Percentiles rank a stretch among this genome's conserved stretches.
phyloP scores from a whole-genome alignment of 2,329 filamentous ascomycete species.

The Phialophora macrospora region DNA sequence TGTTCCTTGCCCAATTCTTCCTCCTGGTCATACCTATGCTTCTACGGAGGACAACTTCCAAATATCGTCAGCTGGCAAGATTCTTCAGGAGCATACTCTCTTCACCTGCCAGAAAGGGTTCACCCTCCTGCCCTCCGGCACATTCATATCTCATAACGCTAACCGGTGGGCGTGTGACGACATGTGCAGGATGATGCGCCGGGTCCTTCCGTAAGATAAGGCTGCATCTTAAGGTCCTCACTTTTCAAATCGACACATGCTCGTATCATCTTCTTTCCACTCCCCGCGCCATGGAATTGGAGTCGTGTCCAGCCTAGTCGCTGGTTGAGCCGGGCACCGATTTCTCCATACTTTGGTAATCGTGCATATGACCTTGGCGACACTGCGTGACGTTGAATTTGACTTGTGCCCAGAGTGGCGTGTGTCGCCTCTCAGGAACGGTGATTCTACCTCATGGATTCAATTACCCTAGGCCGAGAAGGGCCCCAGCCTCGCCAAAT shows the following conservation, averaged over 20 bases:
- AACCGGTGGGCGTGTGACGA: neutral
- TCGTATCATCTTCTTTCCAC: neutral
- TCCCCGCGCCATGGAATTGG: neutral
- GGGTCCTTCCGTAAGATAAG: constrained; percentile 13
- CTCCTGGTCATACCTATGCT: too few species aligned
- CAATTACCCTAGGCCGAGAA: constrained; percentile 34
- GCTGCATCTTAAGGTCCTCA: constrained; percentile 35
- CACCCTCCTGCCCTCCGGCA: neutral
- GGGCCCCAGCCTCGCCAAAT: constrained; percentile 38
- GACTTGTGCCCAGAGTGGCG: neutral
- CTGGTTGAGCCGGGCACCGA: neutral
- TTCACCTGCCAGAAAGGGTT: neutral
- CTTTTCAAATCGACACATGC: constrained; percentile 13
- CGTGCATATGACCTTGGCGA: neutral
- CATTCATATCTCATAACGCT: neutral
- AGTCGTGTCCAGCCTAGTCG: neutral
- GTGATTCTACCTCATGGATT: neutral
- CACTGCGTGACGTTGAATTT: neutral
- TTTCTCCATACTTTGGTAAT: neutral
- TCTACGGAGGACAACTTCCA: too few species aligned
- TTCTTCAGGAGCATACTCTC: neutral
- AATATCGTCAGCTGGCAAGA: neutral
- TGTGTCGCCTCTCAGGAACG: neutral
- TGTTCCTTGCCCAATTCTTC: neutral
- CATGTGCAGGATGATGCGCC: neutral